Base-by-base conservation (phyloP, 495 filamentous ascomycete genomes). In the Parachaetomium inaequale region DNA sequence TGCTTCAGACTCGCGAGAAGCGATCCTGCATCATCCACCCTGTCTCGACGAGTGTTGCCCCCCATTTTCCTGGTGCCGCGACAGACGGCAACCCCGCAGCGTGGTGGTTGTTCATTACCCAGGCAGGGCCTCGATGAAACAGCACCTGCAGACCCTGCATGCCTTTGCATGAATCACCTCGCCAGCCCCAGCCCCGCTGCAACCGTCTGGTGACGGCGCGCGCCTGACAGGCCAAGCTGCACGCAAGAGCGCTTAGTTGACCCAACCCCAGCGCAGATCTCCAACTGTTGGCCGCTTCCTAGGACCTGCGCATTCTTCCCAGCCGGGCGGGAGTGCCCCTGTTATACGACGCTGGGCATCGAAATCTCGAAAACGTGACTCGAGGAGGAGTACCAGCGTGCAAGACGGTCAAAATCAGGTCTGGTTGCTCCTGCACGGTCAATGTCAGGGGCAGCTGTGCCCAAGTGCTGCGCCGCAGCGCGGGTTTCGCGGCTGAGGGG, bases 191-290 rank as follows among this genome's bases (percentile, higher is more conserved):
- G 50, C 51, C 63, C 63, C 50, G 42, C 32, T 51, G 32, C 56
- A 36, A 58, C 21, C 29, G 15, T 42, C 21, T 49, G 50, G 49
- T 54, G 49, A 14, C 38, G 43, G 32, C 32, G 47, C 47, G 34
- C 31, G n/a, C 42, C 53, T 58, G 61, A n/a, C 58, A 67, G n/a
- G 54, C 54, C 36, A 55, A 40, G 31, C 58, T 64, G 65, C 59
- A 60, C 58, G 50, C 62, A 50, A 64, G 49, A 54, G 62, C 62
- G 63, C 66, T 66, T 66, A 64, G 26, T 17, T 43, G 11, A 1
- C 42, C n/a, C 42, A 46, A 8, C 26, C 11, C 32, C 55, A 28
- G 61, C 25, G 55, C 55, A 25, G 46, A 59, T 58, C 55, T 36
- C 32, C 23, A 40, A 49, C 29, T 40, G 19, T 23, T 21, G 42